These are phyloP conservation scores for Euphorbia pulcherrima DNA, from an alignment of 345 rosid species.

Conservation along the genomic window DNA sequence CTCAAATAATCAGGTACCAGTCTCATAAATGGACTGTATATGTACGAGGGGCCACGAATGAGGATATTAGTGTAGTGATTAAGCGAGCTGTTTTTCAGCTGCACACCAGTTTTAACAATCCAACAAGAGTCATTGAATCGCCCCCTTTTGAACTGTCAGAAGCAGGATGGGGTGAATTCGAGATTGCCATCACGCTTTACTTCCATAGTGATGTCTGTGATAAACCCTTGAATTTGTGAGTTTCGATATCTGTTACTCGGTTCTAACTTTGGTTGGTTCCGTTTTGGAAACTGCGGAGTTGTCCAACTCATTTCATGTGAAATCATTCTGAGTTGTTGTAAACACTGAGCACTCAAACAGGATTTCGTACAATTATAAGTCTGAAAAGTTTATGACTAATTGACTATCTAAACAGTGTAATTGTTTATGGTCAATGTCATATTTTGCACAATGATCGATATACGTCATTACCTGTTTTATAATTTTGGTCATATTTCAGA, in stretches of 20 bases:
- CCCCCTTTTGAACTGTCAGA: conserved; percentile 36
- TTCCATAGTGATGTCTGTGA: conserved; percentile 34
- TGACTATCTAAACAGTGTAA: background rate
- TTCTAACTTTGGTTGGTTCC: background rate
- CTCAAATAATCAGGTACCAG: conserved; percentile 26
- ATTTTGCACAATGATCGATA: background rate
- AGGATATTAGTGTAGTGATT: conserved; percentile 29
- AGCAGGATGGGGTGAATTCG: conserved; percentile 37
- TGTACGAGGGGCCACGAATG: conserved; percentile 33
- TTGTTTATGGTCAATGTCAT: background rate
- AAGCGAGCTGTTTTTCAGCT: conserved; percentile 34
- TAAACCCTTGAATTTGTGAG: conserved; percentile 32
- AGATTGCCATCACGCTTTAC: conserved; percentile 32
- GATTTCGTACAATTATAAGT: background rate
- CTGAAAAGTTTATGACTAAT: background rate
- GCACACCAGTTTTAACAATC: conserved; percentile 35
- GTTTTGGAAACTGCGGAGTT: background rate
- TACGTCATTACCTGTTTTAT: background rate
- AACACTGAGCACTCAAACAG: background rate
- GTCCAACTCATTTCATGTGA: background rate
- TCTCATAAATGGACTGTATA: conserved; percentile 34
- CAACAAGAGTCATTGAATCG: conserved; percentile 28
- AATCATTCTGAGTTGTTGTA: background rate
- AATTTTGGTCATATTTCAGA: background rate
- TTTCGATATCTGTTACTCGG: background rate